Conservation (phyloP, 2,329 filamentous ascomycete genomes). For the Hymenoscyphus fructigenus region DNA sequence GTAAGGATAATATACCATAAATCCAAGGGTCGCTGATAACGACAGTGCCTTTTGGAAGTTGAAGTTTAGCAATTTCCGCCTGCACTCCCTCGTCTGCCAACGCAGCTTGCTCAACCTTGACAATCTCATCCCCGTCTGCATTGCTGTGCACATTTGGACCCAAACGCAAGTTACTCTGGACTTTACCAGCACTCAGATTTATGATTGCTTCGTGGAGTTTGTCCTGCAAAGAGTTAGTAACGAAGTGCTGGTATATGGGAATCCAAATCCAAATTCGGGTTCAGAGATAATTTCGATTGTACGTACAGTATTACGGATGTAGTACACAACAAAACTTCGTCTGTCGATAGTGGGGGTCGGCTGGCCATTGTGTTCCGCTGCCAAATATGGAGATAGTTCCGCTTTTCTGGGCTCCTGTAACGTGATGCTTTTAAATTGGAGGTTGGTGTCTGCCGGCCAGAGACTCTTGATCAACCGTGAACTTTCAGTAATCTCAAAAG, state of each 20-base stretch:
- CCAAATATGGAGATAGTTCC: conserved; percentile 50
- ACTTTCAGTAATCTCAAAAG: conserved; percentile 54
- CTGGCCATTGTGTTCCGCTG: conserved; percentile 45
- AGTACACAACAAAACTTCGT: conserved; percentile 57
- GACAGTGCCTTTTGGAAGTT: conserved; percentile 58
- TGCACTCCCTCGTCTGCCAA: conserved; percentile 56
- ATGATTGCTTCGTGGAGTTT: conserved; percentile 61
- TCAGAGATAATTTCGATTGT: neutral
- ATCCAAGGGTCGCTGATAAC: conserved; percentile 65
- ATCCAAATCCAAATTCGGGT: neutral
- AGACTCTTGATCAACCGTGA: conserved; percentile 49
- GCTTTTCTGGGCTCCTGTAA: conserved; percentile 56
- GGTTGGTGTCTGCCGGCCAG: conserved; percentile 54
- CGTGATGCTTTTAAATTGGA: conserved; percentile 64
- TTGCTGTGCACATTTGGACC: conserved; percentile 58
- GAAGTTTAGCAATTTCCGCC: conserved; percentile 59
- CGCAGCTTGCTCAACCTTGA: conserved; percentile 55
- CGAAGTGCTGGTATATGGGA: neutral
- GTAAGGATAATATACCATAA: conserved; percentile 46
- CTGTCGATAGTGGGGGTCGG: conserved; percentile 45
- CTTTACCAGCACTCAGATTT: conserved; percentile 49
- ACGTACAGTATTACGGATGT: conserved; percentile 58
- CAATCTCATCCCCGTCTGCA: conserved; percentile 59
- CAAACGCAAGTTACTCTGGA: conserved; percentile 59
- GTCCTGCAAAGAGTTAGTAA: conserved; percentile 41